Percentiles rank a stretch among this genome's conserved stretches.
phyloP scores from a whole-genome alignment of 805 yeast genomes.

The Metschnikowia lachancei region DNA sequence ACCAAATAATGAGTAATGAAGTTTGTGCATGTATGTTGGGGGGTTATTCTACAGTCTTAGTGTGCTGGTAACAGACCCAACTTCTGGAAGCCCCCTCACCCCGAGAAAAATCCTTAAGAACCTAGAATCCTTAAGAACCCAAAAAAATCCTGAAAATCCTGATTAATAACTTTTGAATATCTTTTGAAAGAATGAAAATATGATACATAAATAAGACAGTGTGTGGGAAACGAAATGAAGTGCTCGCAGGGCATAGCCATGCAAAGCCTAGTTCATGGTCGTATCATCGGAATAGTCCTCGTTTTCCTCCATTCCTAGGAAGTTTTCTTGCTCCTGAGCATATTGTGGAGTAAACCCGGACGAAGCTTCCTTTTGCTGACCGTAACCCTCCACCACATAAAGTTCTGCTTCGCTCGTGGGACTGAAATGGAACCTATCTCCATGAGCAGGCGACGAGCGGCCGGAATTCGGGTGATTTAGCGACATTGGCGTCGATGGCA shows the following conservation, averaged over 20 bases:
- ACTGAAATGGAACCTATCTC: slow-evolving; percentile 26
- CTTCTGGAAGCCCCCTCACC: no score
- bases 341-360: slow-evolving; percentile 17
- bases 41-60: no score
- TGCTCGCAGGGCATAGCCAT: no score
- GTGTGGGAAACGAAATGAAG: neutral
- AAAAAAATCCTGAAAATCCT: no score
- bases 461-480: slow-evolving; percentile 14
- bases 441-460: slow-evolving; percentile 18
- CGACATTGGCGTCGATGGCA: slow-evolving; percentile 23
- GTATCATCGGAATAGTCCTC: slow-evolving; percentile 20
- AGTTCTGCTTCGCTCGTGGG: slow-evolving; percentile 40
- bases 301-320: slow-evolving; percentile 36
- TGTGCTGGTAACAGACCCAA: no score
- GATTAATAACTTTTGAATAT: no score
- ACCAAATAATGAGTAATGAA: slow-evolving; percentile 1
- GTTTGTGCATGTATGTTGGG: neutral
- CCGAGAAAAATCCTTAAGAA: no score
- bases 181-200: neutral
- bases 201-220: neutral
- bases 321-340: slow-evolving; percentile 36
- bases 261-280: slow-evolving; percentile 8
- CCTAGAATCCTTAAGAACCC: no score
- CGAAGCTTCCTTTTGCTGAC: neutral
- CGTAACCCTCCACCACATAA: slow-evolving; percentile 38